Evolutionary conservation across 2,329 filamentous ascomycete genomes (phyloP).

Genomic region (Leptodontidium sp.): DNA sequence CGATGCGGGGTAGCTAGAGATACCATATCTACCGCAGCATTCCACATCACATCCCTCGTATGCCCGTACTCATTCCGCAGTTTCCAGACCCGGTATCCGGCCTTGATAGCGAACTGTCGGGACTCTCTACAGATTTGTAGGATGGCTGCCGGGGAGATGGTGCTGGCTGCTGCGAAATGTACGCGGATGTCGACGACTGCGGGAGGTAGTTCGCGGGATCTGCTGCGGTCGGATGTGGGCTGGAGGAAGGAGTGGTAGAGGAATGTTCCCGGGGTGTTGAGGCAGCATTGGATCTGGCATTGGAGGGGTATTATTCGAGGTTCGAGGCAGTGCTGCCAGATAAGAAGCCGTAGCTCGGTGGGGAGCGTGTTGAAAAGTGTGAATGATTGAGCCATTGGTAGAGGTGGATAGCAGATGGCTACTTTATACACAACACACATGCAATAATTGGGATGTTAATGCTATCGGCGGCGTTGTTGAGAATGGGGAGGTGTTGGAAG

Average conservation of each 20-base stretch:
- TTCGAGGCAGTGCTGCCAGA: slow-evolving; percentile 5
- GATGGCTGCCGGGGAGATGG: neutral
- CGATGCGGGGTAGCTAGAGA: slow-evolving; percentile 11
- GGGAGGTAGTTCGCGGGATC: neutral
- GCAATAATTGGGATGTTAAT: too few species aligned
- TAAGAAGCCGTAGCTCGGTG: slow-evolving; percentile 10
- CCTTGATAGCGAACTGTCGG: neutral
- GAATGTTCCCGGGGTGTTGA: slow-evolving; percentile 9
- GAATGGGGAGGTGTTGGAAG: neutral
- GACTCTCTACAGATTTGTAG: slow-evolving; percentile 11
- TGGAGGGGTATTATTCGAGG: slow-evolving; percentile 17
- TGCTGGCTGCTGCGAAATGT: slow-evolving; percentile 2
- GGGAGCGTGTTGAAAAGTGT: neutral
- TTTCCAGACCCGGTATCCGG: slow-evolving; percentile 1
- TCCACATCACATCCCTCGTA: slow-evolving; percentile 17
- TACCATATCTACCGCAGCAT: slow-evolving; percentile 1
- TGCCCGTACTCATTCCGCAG: slow-evolving; percentile 4
- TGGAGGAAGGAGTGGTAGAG: slow-evolving; percentile 20
- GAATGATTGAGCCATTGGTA: neutral
- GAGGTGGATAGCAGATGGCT: neutral
- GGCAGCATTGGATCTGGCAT: slow-evolving; percentile 19
- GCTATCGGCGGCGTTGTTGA: too few species aligned
- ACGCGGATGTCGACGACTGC: slow-evolving; percentile 16
- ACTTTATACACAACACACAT: too few species aligned
- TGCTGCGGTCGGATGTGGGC: neutral